Evolutionary conservation across 2,329 filamentous ascomycete species (phyloP), one percentile per base, ranked within the genome.

Genomic region (Ploettnerulaceae sp.): DNA sequence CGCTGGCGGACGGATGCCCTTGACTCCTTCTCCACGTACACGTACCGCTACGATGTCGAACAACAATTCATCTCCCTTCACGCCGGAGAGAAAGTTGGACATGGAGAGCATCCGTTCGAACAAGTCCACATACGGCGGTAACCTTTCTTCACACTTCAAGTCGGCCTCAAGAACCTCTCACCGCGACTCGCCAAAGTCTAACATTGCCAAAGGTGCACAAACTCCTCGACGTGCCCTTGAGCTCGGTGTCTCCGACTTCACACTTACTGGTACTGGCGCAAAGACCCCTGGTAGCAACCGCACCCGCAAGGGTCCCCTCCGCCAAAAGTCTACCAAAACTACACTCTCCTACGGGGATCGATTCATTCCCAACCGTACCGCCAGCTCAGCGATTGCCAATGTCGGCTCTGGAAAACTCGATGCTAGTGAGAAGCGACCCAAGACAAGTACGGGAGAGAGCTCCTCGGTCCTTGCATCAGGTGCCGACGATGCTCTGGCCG

Each of bases 171-270:
- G 82, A 71, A 71, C 75, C 31, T 72, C 78, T 31, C 84, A 87
- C 67, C 84, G 86, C 40, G 86, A 93, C 65, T 96, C 91, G 2
- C 89, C 90, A 65, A 97, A 97, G 75, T 96, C 90, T 49, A 97
- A 96, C 75, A 96, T 96, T 67, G 87, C 86, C 57, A 81, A 82
- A 55, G 71, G 72, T 32, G 78, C 80, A 47, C 77, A 82, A 48
- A 90, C 88, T 33, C 90, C 91, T 15, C 86, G 87, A 61, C 88
- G 86, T 66, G 77, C 74, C 36, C 77, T 97, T 29, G 91, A 97
- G 68, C 79, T 95, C 31, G 89, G 89, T 56, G 83, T 95, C 25
- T 96, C 90, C 31, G 90, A 98, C 65, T 97, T 91, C 75, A 81
- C 87, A 14, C 75, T 98, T 60, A 88, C 86, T 42, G 89, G 90